Evolutionary conservation across 1,284 basidiomycete species (phyloP).

Genomic region (Mixia osmundae): DNA sequence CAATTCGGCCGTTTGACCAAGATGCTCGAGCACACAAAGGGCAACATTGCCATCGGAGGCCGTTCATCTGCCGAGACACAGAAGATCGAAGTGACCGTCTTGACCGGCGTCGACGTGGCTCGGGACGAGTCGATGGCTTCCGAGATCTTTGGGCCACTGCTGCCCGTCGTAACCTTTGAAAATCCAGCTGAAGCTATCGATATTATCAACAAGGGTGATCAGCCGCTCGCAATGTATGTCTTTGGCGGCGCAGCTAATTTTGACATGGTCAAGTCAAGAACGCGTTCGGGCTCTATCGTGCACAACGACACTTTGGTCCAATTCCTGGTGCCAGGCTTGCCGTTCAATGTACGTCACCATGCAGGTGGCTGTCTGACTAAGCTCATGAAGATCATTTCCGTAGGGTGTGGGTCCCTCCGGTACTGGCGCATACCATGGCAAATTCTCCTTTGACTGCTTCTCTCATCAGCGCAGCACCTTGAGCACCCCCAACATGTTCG

Average conservation of each 20-base stretch:
- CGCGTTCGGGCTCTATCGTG: conserved; percentile 12
- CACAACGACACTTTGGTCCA: too few species aligned
- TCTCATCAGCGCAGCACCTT: conserved; percentile 22
- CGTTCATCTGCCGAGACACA: conserved; percentile 7
- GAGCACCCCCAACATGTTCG: conserved; percentile 21
- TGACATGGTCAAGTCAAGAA: conserved; percentile 10
- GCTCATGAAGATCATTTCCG: conserved; percentile 9
- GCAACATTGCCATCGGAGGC: conserved; percentile 22
- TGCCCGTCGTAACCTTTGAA: conserved; percentile 19
- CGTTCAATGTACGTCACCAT: conserved; percentile 5
- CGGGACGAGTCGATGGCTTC: conserved; percentile 22
- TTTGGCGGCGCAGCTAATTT: too few species aligned
- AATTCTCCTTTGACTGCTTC: conserved; percentile 22
- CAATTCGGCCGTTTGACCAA: conserved; percentile 22
- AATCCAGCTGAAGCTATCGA: conserved; percentile 13
- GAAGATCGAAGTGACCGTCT: conserved; percentile 20
- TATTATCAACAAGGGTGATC: conserved; percentile 10
- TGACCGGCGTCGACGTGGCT: conserved; percentile 18
- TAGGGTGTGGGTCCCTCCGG: conserved; percentile 14
- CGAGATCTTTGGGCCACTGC: conserved; percentile 25
- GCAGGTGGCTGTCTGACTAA: background rate
- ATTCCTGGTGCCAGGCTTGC: too few species aligned
- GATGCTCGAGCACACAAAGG: conserved; percentile 20
- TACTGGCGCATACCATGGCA: conserved; percentile 12
- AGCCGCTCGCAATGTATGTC: conserved; percentile 24